Base-by-base conservation (phyloP, 331 rosid species). In the Malus hybrid region DNA sequence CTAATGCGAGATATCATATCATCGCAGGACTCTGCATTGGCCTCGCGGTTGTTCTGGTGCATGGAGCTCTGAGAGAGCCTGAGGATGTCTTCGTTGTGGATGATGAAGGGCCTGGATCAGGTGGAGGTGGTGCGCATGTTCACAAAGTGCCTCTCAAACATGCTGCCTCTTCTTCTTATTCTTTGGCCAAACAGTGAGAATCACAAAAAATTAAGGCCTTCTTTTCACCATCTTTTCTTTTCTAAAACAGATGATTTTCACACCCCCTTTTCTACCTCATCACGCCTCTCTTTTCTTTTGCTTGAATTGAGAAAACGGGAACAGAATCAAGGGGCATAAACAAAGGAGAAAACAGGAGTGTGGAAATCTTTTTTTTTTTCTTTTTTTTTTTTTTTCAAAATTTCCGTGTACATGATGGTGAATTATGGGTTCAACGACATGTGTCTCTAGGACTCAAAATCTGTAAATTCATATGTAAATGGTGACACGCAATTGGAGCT, bases 131-230 rank as follows among this genome's bases (percentile, higher is more conserved):
- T 42, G 79, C 68, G 3, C 10, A n/a, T 33, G 84, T 64, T 72
- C 58, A 72, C 50, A 88, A 78, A 85, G 79, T 89, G 68, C 90
- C 90, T 77, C 90, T 88, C 16, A 68, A 74, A 53, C 36, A 50
- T 44, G 85, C 93, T 53, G 93, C 84, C 61, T 87, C 97, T 62
- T 80, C 93, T 77, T 91, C 91, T 73, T 89, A 82, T 75, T 72
- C 82, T 68, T 62, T 65, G 73, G 30, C 82, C 16, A 68, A 74
- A 53, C 36, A 50, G 48, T 60, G 70, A 16, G 14, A 42, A 0
- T 42, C 48, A 10, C 14, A 42, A 34, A 42, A 67, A 20, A 13
- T 0, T 22, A 20, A 67, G 11, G 55, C 19, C 10, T 19, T 32
- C 8, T 12, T 32, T 71, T 34, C 12, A 0, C 29, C 5, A 9